Percentiles rank a stretch among this genome's conserved stretches.
Conservation (phyloP, 257 asterid genomes). For the Verbena officinalis region DNA sequence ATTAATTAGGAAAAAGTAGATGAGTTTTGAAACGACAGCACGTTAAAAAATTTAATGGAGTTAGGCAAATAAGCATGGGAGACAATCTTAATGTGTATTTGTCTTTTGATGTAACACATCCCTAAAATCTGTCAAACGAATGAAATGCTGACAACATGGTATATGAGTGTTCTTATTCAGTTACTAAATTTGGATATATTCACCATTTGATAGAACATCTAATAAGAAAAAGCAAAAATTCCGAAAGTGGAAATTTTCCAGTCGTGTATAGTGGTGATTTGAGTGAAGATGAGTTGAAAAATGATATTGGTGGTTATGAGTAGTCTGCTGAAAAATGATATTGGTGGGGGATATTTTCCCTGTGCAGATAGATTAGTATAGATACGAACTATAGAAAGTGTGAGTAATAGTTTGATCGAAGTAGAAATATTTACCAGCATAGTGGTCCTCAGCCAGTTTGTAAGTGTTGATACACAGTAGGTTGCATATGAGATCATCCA, state of each 20-base stretch:
- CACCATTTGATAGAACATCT: background rate
- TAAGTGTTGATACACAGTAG: conserved; percentile 10
- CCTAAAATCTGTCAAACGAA: background rate
- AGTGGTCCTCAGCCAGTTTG: conserved; percentile 32
- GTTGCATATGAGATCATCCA: conserved; percentile 13
- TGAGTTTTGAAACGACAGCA: background rate
- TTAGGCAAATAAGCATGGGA: background rate
- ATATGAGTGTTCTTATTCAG: background rate
- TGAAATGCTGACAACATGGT: background rate
- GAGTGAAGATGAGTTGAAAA: background rate
- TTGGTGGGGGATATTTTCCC: conserved; percentile 18
- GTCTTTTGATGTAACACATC: background rate
- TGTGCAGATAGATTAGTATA: background rate
- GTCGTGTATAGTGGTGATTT: background rate
- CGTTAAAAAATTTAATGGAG: background rate
- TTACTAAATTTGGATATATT: background rate
- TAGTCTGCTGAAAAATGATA: conserved; percentile 1
- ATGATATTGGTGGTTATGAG: too few species aligned
- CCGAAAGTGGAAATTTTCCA: background rate
- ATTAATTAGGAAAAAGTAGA: background rate
- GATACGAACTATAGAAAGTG: conserved; percentile 20
- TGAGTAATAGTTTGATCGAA: conserved; percentile 11
- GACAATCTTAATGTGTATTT: background rate
- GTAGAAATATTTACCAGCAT: conserved; percentile 5
- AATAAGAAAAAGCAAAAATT: conserved; percentile 2